Conservation (phyloP, 1,284 basidiomycete genomes). For the Malassezia psittaci region DNA sequence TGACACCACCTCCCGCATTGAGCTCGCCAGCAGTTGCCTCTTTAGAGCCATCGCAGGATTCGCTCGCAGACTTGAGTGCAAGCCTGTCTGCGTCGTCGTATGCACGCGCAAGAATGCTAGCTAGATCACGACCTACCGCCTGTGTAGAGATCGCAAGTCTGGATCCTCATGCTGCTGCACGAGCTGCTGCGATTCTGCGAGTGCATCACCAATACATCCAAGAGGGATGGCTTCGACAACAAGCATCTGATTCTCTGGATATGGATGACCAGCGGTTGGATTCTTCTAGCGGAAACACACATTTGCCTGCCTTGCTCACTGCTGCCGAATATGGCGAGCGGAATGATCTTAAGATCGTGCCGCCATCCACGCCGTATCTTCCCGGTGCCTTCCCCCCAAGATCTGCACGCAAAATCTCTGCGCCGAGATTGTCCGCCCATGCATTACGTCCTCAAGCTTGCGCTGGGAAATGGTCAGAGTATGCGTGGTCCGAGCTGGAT, state of each 20-base stretch:
- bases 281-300: not conserved
- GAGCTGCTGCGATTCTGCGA: conserved; percentile 38
- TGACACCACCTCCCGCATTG: not conserved
- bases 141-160: conserved; percentile 36
- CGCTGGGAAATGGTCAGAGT: conserved; percentile 11
- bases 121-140: conserved; percentile 25
- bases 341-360: not conserved
- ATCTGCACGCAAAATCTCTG: not conserved
- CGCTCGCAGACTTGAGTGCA: conserved; percentile 7
- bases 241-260: not conserved
- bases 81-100: conserved; percentile 13
- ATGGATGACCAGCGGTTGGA: not conserved
- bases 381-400: conserved; percentile 8
- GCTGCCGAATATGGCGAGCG: conserved; percentile 7
- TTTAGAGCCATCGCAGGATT: not conserved
- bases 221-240: conserved; percentile 25
- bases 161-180: conserved; percentile 30
- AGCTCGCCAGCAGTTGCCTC: not conserved
- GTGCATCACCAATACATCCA: conserved; percentile 39
- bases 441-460: conserved; percentile 13
- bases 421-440: not conserved
- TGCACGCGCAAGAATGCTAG: conserved; percentile 28
- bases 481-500: conserved; percentile 16
- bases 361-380: not conserved
- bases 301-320: conserved; percentile 4